A percentile compares a stretch with the other conserved stretches of the same genome.
These are phyloP conservation scores for Sclerospora graminicola DNA, from an alignment of 352 stramenopile species.

Conservation along the genomic window DNA sequence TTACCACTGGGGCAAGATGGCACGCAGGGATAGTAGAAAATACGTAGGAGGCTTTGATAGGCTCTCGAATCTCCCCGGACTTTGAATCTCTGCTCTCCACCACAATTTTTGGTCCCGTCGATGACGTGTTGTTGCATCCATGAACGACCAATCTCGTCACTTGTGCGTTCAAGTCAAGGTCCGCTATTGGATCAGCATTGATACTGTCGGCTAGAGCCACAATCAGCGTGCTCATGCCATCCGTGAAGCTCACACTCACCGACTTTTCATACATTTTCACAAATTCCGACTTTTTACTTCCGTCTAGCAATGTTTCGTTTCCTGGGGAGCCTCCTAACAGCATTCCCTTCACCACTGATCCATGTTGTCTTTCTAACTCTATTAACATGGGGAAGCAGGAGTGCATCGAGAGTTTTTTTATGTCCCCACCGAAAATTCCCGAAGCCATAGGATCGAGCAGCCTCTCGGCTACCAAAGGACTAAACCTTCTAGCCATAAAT, in stretches of 20 bases:
- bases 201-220: conserved; percentile 34
- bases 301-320: conserved; percentile 51
- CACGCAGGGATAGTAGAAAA: conserved; percentile 72
- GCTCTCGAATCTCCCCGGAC: conserved; percentile 18
- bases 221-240: conserved; percentile 71
- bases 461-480: conserved; percentile 58
- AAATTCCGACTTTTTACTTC: conserved; percentile 59
- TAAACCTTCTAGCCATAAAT: conserved; percentile 72
- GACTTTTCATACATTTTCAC: conserved; percentile 53
- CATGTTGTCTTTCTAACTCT: conserved; percentile 66
- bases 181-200: conserved; percentile 28
- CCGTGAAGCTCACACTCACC: conserved; percentile 78
- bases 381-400: conserved; percentile 73
- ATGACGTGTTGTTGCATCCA: conserved; percentile 6
- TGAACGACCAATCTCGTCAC: conserved; percentile 21
- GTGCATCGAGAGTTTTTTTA: conserved; percentile 61
- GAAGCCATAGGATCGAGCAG: conserved; percentile 75
- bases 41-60: conserved; percentile 51
- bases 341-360: conserved; percentile 71
- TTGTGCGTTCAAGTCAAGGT: conserved; percentile 29
- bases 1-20: conserved; percentile 36
- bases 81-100: conserved; percentile 27
- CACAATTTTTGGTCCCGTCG: conserved; percentile 20
- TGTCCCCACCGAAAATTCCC: conserved; percentile 84
- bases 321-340: conserved; percentile 28